Evolutionary conservation across 441 rosid species (phyloP), one percentile per base, ranked within the genome.

Genomic region (Manihot esculenta): DNA sequence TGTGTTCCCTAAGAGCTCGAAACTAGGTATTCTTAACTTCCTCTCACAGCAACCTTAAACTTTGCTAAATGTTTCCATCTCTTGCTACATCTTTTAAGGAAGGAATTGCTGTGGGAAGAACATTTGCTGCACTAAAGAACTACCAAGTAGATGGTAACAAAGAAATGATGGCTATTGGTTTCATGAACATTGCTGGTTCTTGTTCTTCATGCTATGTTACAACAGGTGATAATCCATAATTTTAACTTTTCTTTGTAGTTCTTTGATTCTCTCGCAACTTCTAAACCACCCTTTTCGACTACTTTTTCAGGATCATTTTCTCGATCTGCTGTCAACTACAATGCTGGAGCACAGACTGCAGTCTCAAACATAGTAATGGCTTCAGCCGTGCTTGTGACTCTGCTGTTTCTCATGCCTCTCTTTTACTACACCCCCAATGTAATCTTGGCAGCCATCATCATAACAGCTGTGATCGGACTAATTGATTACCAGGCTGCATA

Each of bases 101-200:
- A 87, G 99, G 99, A 74, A 91, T 95, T 71, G 98, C 98, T 17
- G 98, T 93, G 17, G 99, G 99, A 69, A 93, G 98, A 74, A 95
- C 97, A 18, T 93, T 95, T 85, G 98, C 99, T 42, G 64, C 95
- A 27, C 72, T 95, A 55, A 86, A 83, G 72, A 91, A 88, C 78
- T 91, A 95, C 74, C 98, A 89, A 82, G 94, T 95, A 35, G 97
- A 93, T 72, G 99, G 98, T 12, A 95, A 95, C 88, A 89, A 95
- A 79, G 99, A 95, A 86, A 95, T 95, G 99, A 84, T 95, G 87
- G 97, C 98, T 33, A 87, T 91, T 11, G 99, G 99, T 56, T 42
- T 91, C 61, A 95, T 95, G 99, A 95, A 95, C 87, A 88, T 95
- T 80, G 94, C 84, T 50, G 98, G 99, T 73, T 93, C 95, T 42